Conservation (phyloP, 192 early-diverging fungal species). For the Mortierella claussenii region DNA sequence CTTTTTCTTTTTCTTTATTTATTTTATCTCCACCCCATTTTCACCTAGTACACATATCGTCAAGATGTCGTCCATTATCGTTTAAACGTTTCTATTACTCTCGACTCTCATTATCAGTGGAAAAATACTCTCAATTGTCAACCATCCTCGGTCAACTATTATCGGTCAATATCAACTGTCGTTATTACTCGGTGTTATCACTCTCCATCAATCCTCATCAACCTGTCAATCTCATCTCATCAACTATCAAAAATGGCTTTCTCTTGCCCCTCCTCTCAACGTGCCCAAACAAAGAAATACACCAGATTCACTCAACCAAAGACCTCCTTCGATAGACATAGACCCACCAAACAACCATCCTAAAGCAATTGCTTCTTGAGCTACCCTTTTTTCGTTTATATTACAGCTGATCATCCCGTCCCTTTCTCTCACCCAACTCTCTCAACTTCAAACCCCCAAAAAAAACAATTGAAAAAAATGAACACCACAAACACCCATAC, state of each 20-base stretch:
- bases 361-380: conserved; percentile 4
- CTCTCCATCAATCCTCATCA: background rate
- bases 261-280: conserved; percentile 26
- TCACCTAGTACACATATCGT: background rate
- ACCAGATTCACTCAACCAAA: conserved; percentile 43
- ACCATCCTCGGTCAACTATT: no score
- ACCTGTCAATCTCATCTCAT: background rate
- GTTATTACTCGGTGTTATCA: background rate
- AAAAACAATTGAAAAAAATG: conserved; percentile 2
- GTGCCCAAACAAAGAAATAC: conserved; percentile 27
- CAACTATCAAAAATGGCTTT: conserved; percentile 30
- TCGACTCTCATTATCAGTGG: conserved; percentile 8
- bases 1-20: conserved; percentile 16
- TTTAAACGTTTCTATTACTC: conserved; percentile 35
- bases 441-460: background rate
- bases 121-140: conserved; percentile 2
- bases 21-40: background rate
- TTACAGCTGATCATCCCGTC: background rate
- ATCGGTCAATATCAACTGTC: no score
- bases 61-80: conserved; percentile 46
- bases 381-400: conserved; percentile 2
- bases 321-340: conserved; percentile 47
- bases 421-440: background rate
- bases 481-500: background rate
- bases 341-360: conserved; percentile 37